Base-by-base conservation (phyloP, 768 basidiomycete species). In the Lentinula sp. region DNA sequence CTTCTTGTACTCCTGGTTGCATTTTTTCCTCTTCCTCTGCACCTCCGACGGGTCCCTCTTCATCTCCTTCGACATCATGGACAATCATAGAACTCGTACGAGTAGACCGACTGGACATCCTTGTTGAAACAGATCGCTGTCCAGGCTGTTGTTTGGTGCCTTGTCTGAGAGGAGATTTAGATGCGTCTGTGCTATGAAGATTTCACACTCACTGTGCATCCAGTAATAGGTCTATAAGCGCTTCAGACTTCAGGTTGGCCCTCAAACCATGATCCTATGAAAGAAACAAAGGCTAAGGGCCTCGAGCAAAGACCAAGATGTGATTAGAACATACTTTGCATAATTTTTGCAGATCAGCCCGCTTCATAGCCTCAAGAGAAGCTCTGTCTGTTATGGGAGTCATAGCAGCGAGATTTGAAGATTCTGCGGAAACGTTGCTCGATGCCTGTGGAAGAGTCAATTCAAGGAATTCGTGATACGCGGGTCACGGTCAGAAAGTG, bases 171-270 rank as follows among this genome's bases (percentile, higher is more conserved):
- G 42, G 54, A 63, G 54, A 62, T 61, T 61, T 58, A 49, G 43
- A 45, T 45, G 37, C 32, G 52, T 42, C 23, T 37, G 18, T 23
- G 12, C 9, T 20, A 42, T 52, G 39, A 41, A 33, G 42, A 12
- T 52, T 35, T 59, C 28, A 63, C 53, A 70, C 76, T 57, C 65
- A 82, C 81, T 78, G 78, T 56, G 79, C 81, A 66, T 87, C 83
- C 13, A 90, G 75, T 32, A 93, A 74, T 16, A 90, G 77, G 68
- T 91, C 87, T 67, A 93, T 90, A 64, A 93, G 76, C 51, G 84
- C 85, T 67, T 91, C 88, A 23, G 88, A 83, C 76, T 90, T 92
- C 68, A 91, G 81, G 72, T 92, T 92, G 49, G 91, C 91, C 73
- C 83, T 89, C 63, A 93, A 83, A 61, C 90, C 89, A 68, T 87